Evolutionary conservation across 176 grass and related monocot genomes (phyloP).

Genomic region (Olyra latifolia): DNA sequence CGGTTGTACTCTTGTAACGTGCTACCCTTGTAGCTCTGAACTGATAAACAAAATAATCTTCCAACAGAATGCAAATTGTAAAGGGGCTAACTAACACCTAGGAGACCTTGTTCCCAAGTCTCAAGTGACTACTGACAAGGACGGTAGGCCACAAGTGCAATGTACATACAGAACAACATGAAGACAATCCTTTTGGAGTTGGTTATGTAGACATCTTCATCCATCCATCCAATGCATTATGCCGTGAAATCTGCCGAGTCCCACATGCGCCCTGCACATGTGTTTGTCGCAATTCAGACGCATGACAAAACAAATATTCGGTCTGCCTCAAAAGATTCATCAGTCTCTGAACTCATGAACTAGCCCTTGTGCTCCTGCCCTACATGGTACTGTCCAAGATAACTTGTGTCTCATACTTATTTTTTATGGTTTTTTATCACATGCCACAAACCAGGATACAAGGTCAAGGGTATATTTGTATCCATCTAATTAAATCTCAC

Average conservation of each 20-base stretch:
- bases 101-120: not conserved
- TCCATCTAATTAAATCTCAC: not conserved
- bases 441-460: not conserved
- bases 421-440: not conserved
- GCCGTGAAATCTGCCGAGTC: constrained; percentile 7
- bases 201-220: not conserved
- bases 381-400: not conserved
- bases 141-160: not conserved
- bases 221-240: not conserved
- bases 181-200: not conserved
- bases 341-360: not conserved
- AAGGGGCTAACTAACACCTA: not conserved
- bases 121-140: not conserved
- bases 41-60: not conserved
- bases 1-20: not conserved
- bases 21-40: not conserved
- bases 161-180: not conserved
- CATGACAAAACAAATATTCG: constrained; percentile 2
- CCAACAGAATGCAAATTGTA: not conserved
- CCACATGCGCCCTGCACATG: not conserved
- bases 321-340: constrained; percentile 28
- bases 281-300: constrained; percentile 12
- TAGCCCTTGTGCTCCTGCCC: not conserved
- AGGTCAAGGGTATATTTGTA: not conserved
- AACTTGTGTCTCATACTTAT: not conserved